Evolutionary conservation across 2,329 filamentous ascomycete species (phyloP).

Genomic region (Pseudogymnoascus sp.): DNA sequence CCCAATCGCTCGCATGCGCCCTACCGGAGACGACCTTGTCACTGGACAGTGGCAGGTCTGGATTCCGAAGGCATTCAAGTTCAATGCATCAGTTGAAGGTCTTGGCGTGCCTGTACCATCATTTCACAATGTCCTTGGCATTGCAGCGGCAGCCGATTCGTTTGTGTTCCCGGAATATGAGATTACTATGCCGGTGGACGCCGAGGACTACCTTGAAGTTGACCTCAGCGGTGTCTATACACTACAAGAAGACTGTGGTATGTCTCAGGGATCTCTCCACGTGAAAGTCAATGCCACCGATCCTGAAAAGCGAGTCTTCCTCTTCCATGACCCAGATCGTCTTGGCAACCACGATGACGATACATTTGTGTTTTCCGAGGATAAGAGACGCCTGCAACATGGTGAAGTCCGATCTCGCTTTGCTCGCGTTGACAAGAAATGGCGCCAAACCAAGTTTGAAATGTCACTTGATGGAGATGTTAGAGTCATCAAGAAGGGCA

Average conservation of each 20-base stretch:
- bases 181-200: constrained; percentile 30
- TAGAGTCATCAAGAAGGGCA: background rate
- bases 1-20: constrained; percentile 40
- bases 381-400: constrained; percentile 37
- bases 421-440: constrained; percentile 38
- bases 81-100: constrained; percentile 32
- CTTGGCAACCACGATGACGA: constrained; percentile 40
- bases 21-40: constrained; percentile 27
- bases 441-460: constrained; percentile 31
- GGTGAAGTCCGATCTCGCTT: constrained; percentile 38
- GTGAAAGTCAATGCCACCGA: constrained; percentile 12
- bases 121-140: constrained; percentile 19
- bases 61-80: constrained; percentile 31
- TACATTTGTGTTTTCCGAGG: constrained; percentile 46
- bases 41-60: constrained; percentile 38
- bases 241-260: constrained; percentile 47
- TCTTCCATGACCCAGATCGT: constrained; percentile 49
- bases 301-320: constrained; percentile 33
- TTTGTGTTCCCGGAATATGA: constrained; percentile 35
- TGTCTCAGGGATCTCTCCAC: constrained; percentile 46
- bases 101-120: constrained; percentile 22
- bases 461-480: constrained; percentile 5
- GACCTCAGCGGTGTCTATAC: constrained; percentile 43
- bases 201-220: constrained; percentile 25
- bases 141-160: constrained; percentile 10